Evolutionary conservation across 2,329 filamentous ascomycete genomes (phyloP).

Genomic region (Cladophialophora exuberans): DNA sequence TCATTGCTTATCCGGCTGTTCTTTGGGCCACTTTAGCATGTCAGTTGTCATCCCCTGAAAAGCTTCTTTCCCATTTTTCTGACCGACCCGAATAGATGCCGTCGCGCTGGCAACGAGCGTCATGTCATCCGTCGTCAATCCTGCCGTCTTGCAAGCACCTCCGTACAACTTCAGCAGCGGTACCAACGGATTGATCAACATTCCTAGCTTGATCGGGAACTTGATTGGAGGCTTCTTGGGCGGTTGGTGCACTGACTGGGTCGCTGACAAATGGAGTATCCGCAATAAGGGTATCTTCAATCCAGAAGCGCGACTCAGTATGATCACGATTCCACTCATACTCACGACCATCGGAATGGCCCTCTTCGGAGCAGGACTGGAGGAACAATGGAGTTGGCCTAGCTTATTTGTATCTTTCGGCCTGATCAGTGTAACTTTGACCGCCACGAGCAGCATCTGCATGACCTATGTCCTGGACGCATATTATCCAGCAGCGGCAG

Average conservation of each 20-base stretch:
- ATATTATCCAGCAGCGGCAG: background rate
- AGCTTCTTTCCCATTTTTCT: background rate
- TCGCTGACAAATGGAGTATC: background rate
- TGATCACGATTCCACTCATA: background rate
- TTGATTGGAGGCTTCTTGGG: background rate
- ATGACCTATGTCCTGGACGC: constrained; percentile 6
- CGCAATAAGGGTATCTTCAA: background rate
- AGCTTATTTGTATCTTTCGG: background rate
- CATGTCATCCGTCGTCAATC: background rate
- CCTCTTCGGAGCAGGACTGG: background rate
- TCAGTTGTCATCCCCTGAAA: background rate
- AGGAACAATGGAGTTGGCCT: background rate
- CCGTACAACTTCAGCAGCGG: constrained; percentile 5
- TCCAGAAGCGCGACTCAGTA: background rate
- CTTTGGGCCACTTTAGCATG: background rate
- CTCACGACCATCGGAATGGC: background rate
- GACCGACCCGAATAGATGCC: background rate
- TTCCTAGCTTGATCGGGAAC: background rate
- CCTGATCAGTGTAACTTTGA: background rate
- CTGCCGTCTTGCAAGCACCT: background rate
- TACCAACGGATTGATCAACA: constrained; percentile 4
- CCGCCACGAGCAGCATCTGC: background rate
- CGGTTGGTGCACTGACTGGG: background rate
- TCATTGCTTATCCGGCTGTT: background rate
- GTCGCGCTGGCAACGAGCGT: background rate